Evolutionary conservation across 495 filamentous ascomycete genomes (phyloP), one percentile per base, ranked within the genome.

Genomic region (Penicillium tannophilum): DNA sequence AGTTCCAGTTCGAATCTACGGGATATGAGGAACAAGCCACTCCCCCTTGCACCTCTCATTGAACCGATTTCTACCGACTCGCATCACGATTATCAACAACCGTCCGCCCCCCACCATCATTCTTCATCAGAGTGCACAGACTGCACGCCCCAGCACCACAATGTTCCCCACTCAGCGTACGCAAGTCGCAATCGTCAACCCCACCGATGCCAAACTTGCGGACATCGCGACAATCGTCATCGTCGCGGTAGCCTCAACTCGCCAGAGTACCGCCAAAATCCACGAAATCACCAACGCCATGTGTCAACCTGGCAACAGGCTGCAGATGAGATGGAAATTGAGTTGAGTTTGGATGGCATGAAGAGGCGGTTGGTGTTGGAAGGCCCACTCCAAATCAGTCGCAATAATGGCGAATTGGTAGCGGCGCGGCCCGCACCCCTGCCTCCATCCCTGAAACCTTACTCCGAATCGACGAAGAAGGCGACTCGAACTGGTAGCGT

Each of bases 1-100:
- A 54, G 54, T 0, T 68, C 70, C 11, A 54, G 54, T 0, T 68
- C 70, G 20, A 45, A 16, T 2, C n/a, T 58, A 20, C 19, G 64
- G 12, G 63, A 75, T 24, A 26, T 70, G 23, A 74, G 69, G 50
- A 78, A 81, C 20, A 82, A 81, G 45, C 77, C 79, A n/a, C 64
- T 82, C n/a, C 79, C 80, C 6, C 69, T 69, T 19, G 77, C 76
- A 17, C 79, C 80, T 28, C 62, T 67, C 0, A 61, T 66, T 46
- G 63, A 62, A 49, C 59, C 76, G 55, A 65, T 67, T 6, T 30
- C 26, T 14, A 28, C 4, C 26, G 14, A 49, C 7, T 26, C 20
- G 14, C 12, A 24, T 33, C 26, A 26, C 33, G 31, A 20, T 41
- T 19, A 35, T 35, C 6, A 36, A 28, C 6, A 28, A 28, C 26